Percentiles rank a stretch among this genome's conserved stretches.
These are phyloP conservation scores for Globisporangium lucens DNA, from an alignment of 352 stramenopile genomes.

Conservation along the genomic window DNA sequence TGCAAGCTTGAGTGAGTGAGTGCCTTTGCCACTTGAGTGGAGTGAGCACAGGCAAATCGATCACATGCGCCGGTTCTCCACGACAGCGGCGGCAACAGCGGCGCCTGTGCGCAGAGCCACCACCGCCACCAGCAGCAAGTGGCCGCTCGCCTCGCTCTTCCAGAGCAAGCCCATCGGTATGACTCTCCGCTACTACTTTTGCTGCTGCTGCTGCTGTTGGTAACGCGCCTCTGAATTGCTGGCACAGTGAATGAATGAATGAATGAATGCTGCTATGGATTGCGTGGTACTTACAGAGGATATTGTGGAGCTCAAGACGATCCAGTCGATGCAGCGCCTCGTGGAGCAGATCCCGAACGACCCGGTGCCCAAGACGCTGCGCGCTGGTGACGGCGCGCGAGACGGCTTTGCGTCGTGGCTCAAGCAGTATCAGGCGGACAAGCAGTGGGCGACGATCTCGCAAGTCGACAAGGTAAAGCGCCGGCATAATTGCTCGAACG, in stretches of 20 bases:
- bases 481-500: too few species aligned
- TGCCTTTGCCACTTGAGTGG: conserved; percentile 10
- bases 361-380: neutral
- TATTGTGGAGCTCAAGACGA: conserved; percentile 54
- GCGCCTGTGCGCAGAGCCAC: conserved; percentile 11
- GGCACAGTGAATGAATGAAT: neutral
- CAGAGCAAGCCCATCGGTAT: conserved; percentile 35
- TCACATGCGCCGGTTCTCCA: conserved; percentile 34
- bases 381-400: neutral
- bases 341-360: conserved; percentile 35
- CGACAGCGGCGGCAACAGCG: conserved; percentile 15
- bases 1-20: too few species aligned
- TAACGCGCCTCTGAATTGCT: neutral
- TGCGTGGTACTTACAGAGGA: conserved; percentile 19
- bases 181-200: neutral
- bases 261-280: too few species aligned
- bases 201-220: neutral
- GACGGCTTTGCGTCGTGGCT: conserved; percentile 11
- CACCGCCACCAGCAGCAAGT: conserved; percentile 3
- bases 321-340: conserved; percentile 49
- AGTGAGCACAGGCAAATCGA: conserved; percentile 6
- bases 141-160: conserved; percentile 32
- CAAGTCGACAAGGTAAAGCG: conserved; percentile 13
- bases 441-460: conserved; percentile 13
- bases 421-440: conserved; percentile 14